Conservation (phyloP, 768 basidiomycete genomes). For the Coprinopsis cinerea region DNA sequence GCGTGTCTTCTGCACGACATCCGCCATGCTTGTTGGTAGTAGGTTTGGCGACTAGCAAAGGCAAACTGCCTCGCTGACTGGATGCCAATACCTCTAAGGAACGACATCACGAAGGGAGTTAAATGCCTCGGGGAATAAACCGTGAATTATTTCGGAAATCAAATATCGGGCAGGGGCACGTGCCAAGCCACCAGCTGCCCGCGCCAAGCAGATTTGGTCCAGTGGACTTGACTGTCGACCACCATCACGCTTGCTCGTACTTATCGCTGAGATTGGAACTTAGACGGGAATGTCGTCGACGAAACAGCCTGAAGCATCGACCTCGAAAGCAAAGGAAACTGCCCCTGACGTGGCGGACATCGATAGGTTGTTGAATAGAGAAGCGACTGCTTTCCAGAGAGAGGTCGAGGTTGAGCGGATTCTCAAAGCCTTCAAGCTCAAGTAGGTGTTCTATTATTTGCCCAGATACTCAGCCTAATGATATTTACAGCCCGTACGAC, state of each 20-base stretch:
- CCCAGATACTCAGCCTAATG: not conserved
- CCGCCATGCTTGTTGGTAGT: not conserved
- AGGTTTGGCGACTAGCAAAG: not conserved
- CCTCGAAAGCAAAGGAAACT: slow-evolving; percentile 9
- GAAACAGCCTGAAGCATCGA: not conserved
- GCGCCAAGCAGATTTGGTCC: not conserved
- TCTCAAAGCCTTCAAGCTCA: slow-evolving; percentile 91
- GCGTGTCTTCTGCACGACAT: not conserved
- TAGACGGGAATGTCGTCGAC: not conserved
- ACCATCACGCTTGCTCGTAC: slow-evolving; percentile 4
- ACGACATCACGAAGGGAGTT: not conserved
- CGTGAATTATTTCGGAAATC: not conserved
- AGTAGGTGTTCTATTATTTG: slow-evolving; percentile 45
- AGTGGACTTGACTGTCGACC: not conserved
- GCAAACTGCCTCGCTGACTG: not conserved
- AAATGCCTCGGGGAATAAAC: not conserved
- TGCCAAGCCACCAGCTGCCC: not conserved
- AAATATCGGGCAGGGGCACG: slow-evolving; percentile 6
- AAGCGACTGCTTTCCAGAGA: slow-evolving; percentile 80
- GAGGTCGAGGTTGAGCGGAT: slow-evolving; percentile 90
- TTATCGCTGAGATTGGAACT: not conserved
- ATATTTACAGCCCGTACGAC: slow-evolving; percentile 77
- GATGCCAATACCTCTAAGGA: too few relatives aligned
- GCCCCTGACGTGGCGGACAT: slow-evolving; percentile 47
- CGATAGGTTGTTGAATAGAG: slow-evolving; percentile 74